Evolutionary conservation across 2,329 filamentous ascomycete species (phyloP).

Genomic region (Lecanicillium sp.): DNA sequence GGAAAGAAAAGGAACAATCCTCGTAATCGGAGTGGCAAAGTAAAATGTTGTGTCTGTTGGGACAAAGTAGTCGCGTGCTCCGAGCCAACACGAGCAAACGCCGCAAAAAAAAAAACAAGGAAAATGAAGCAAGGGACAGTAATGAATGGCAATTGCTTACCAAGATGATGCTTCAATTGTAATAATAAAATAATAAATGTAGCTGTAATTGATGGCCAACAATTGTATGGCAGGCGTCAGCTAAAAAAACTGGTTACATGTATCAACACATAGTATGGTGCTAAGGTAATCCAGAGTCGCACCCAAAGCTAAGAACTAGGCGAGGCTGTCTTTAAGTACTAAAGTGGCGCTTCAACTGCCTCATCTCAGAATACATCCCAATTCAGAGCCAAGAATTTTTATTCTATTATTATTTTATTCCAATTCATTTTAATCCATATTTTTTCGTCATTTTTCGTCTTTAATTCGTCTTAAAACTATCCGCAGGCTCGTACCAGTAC

Average conservation of each 20-base stretch:
- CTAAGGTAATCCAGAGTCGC: too few relatives aligned
- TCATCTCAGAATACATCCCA: too few relatives aligned
- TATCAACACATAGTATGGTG: neutral
- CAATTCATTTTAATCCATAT: too few relatives aligned
- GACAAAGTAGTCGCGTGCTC: slow-evolving; percentile 7
- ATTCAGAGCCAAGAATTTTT: too few relatives aligned
- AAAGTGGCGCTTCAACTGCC: too few relatives aligned
- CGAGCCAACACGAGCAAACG: neutral
- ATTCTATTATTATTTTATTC: too few relatives aligned
- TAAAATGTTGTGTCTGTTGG: neutral
- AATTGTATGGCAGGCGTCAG: neutral
- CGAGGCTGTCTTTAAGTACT: slow-evolving; percentile 5
- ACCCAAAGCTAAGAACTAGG: neutral
- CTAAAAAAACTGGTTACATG: neutral
- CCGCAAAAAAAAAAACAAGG: neutral
- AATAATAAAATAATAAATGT: too few relatives aligned
- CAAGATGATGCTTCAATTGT: too few relatives aligned
- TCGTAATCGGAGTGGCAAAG: slow-evolving; percentile 5
- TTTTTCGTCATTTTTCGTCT: too few relatives aligned
- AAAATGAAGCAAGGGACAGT: neutral
- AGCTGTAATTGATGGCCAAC: neutral
- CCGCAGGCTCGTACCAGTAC: too few relatives aligned
- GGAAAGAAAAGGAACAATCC: neutral
- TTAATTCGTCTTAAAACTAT: too few relatives aligned
- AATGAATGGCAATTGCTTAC: slow-evolving; percentile 6